Base-by-base conservation (phyloP, 768 basidiomycete genomes). In the Chlorophyllum brunneum region DNA sequence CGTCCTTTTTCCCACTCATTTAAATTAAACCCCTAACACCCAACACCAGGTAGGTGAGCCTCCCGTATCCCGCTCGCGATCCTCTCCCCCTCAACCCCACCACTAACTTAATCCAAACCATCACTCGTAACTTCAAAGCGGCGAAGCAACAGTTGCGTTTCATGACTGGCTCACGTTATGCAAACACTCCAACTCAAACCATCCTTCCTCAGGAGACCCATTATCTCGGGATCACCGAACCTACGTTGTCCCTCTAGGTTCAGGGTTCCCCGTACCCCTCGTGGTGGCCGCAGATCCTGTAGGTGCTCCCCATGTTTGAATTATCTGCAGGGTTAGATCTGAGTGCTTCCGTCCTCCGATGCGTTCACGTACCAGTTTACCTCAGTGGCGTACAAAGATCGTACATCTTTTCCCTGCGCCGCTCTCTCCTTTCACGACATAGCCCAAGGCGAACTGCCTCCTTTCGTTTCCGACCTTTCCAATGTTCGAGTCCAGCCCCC, bases 391-490 rank as follows among this genome's bases (percentile, higher is more conserved):
- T 86, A 83, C 65, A 61, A 65, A 8, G 69, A 76, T 10, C 75
- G 84, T 18, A 84, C 83, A 3, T 70, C 70, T 2, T 67, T 79
- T 13, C 65, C 73, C 16, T 86, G 85, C 50, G 73, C 81, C 20
- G 61, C 77, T 4, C 70, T 87, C 5, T 80, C 81, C 0, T 90
- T 88, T 66, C 67, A 70, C 34, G 82, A 83, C 33, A 74, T 90
- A 42, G 78, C 85, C 1, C 73, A 78, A 56, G 84, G 83, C 2
- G 57, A 65, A 18, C 59, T 86, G 22, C 85, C 83, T 0, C 49
- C 62, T 7, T 39, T 59, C 13, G 56, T 56, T 5, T 50, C 61
- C 34, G 55, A 63, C 50, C 54, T 61, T 13, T 54, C 53, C 5
- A 56, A 54, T 30, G 9, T 54, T 44, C 16, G 54, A 55, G 22